These are phyloP conservation scores for Nakazawaea populi DNA, from an alignment of 805 yeast genomes.

Conservation along the genomic window DNA sequence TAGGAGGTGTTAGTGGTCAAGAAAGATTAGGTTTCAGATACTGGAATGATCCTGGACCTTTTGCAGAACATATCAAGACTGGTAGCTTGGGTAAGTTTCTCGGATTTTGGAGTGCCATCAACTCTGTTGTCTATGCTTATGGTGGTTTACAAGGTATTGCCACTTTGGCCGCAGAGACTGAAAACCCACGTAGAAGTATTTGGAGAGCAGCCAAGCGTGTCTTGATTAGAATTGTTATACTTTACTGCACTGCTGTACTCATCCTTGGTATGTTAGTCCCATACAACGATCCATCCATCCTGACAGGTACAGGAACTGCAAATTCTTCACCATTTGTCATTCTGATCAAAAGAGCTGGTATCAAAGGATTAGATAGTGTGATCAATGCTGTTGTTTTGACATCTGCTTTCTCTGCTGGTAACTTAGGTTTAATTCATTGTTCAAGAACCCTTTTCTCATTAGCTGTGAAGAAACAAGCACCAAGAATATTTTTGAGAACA, in stretches of 20 bases:
- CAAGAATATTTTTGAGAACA: constrained; percentile 26
- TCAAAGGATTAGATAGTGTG: constrained; percentile 28
- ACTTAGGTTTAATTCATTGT: constrained; percentile 23
- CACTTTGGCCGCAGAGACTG: constrained; percentile 48
- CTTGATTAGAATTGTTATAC: constrained; percentile 43
- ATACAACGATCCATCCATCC: constrained; percentile 32
- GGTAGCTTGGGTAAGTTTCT: constrained; percentile 22
- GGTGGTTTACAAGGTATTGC: constrained; percentile 68
- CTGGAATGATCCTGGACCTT: constrained; percentile 25
- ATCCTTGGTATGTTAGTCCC: constrained; percentile 52
- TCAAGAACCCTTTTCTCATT: constrained; percentile 30
- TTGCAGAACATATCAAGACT: constrained; percentile 23
- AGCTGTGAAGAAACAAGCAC: constrained; percentile 33
- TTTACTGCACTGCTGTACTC: constrained; percentile 45
- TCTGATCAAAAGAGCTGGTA: constrained; percentile 28
- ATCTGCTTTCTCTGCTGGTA: constrained; percentile 34
- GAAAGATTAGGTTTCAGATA: constrained; percentile 28
- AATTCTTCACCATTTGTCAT: constrained; percentile 34
- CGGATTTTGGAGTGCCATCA: constrained; percentile 26
- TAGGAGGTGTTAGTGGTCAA: constrained; percentile 41
- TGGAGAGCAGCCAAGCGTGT: constrained; percentile 49
- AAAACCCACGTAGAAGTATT: constrained; percentile 44
- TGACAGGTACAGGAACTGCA: constrained; percentile 15
- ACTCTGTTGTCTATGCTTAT: constrained; percentile 71
- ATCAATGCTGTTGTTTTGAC: constrained; percentile 33